Percentiles rank a stretch among this genome's conserved stretches.
These are phyloP conservation scores for Aspergillus bertholletiae DNA, from an alignment of 495 filamentous ascomycete species.

Conservation along the genomic window DNA sequence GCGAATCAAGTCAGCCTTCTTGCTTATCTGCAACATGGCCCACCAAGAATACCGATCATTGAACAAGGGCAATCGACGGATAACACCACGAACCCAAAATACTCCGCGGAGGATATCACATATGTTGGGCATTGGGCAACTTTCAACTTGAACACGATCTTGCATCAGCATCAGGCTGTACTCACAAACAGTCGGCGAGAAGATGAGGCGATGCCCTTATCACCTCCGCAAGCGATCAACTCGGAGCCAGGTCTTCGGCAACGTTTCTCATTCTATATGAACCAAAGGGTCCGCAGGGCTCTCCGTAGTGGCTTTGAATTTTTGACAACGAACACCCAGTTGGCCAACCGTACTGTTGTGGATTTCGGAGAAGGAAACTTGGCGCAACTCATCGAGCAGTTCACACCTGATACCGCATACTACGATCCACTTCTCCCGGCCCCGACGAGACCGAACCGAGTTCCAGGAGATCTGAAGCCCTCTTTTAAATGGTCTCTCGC, in stretches of 20 bases:
- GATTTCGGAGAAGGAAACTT: no score
- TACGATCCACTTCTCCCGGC: conserved; percentile 1
- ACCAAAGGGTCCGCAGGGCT: background rate
- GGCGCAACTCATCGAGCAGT: conserved; percentile 3
- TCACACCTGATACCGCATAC: conserved; percentile 11
- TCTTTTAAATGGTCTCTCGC: conserved; percentile 15
- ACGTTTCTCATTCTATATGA: conserved; percentile 10
- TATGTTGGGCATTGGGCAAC: conserved; percentile 6
- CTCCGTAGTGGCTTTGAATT: conserved; percentile 11
- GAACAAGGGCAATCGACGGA: conserved; percentile 7
- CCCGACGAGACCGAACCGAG: conserved; percentile 8
- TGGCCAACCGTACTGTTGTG: conserved; percentile 1
- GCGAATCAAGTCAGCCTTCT: conserved; percentile 12
- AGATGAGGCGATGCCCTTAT: conserved; percentile 8
- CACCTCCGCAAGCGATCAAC: conserved; percentile 12
- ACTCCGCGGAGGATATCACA: conserved; percentile 9
- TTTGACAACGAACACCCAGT: background rate
- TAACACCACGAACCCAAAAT: conserved; percentile 10
- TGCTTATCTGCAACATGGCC: conserved; percentile 10
- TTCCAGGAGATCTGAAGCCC: conserved; percentile 12
- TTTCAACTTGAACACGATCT: conserved; percentile 11
- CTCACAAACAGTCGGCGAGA: conserved; percentile 1
- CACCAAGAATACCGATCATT: conserved; percentile 8
- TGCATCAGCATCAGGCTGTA: conserved; percentile 4
- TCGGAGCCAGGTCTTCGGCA: conserved; percentile 5